These are phyloP conservation scores for Plasmodium billcollinsi DNA, from an alignment of 169 alveolate genomes.

Conservation along the genomic window DNA sequence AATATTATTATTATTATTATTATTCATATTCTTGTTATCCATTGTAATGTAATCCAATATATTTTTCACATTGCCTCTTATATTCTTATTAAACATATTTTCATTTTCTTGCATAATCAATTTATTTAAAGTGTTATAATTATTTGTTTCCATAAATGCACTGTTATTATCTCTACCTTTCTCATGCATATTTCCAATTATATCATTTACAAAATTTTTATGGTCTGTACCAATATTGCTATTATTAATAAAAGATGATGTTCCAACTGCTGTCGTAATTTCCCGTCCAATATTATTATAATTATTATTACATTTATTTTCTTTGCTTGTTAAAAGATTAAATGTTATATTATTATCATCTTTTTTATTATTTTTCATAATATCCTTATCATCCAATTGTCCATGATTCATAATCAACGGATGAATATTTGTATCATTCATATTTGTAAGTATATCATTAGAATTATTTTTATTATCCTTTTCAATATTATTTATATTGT, in stretches of 20 bases:
- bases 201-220: background rate
- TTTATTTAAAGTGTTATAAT: constrained; percentile 2
- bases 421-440: background rate
- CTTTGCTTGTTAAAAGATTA: constrained; percentile 2
- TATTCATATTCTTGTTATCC: background rate
- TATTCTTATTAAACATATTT: background rate
- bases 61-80: background rate
- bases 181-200: background rate
- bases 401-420: background rate
- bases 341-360: background rate
- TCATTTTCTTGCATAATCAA: background rate
- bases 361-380: background rate
- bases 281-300: background rate
- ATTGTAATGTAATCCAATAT: background rate
- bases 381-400: constrained; percentile 12
- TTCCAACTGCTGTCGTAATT: background rate
- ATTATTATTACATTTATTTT: background rate
- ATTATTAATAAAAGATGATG: background rate
- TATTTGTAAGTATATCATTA: background rate
- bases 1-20: background rate
- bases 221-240: background rate
- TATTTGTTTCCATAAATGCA: background rate
- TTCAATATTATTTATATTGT: constrained; percentile 5
- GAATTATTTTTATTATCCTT: background rate
- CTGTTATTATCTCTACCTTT: background rate